Base-by-base conservation (phyloP, 2,329 filamentous ascomycete genomes). In the Exophiala sp. region DNA sequence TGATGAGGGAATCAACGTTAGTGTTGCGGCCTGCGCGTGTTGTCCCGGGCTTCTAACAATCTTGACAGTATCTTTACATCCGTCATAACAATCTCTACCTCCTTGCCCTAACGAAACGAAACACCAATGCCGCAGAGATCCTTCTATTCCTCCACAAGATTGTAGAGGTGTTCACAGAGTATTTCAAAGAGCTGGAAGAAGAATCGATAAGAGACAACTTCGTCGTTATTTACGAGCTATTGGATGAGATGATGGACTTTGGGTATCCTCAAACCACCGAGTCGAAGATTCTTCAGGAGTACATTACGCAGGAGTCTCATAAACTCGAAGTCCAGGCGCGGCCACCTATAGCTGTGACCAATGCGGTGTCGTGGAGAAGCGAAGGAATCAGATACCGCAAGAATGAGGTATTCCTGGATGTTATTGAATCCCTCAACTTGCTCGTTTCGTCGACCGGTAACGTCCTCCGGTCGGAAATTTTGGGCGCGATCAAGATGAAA, bases 171-270 rank as follows among this genome's bases (percentile, higher is more conserved):
- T 98, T 98, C 68, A 98, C 93, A 52, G 93, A 98, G 72, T 98
- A 98, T 76, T 98, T 98, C 79, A 98, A 98, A 70, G 91, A 94
- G 58, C 79, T 98, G 53, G 93, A 98, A 70, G 93, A 98, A 70
- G 93, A 98, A 72, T 95, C 88, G 63, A 98, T 98, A 68, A 83
- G 93, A 62, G 93, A 98, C 76, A 98, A 98, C 75, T 98, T 98
- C 67, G 93, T 98, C 69, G 83, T 98, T 66, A 98, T 98, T 65
- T 98, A 98, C 76, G 93, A 98, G 72, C 73, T 98, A 55, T 80
- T 98, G 57, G 93, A 98, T 66, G 93, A 98, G 75, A 98, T 98
- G 93, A 98, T 98, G 93, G 93, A 98, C 72, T 98, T 98, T 76
- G 93, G 93, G 57, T 96, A 98, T 69, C 93, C 93, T 4, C 93